Percentiles rank a stretch among this genome's conserved stretches.
Conservation (phyloP, 1,284 basidiomycete species). For the Austroboletus novae-zelandiae region DNA sequence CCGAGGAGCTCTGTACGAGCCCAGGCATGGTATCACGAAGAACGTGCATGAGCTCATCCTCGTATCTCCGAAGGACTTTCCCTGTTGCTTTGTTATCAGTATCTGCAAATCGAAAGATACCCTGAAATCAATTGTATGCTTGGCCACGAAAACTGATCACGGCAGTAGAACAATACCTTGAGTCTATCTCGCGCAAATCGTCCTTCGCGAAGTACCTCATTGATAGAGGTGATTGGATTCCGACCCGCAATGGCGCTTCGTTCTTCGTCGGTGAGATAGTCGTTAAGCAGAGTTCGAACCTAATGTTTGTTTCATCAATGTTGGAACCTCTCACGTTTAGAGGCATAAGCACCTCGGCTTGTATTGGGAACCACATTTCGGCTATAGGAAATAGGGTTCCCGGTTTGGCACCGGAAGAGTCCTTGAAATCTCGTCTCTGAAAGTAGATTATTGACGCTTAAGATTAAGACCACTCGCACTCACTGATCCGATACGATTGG, state of each 20-base stretch:
- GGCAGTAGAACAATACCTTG: constrained; percentile 51
- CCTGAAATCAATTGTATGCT: constrained; percentile 40
- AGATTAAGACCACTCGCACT: constrained; percentile 30
- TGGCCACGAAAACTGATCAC: constrained; percentile 1
- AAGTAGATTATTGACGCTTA: constrained; percentile 6
- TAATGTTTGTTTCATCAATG: constrained; percentile 31
- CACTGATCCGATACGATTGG: constrained; percentile 84
- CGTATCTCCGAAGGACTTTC: constrained; percentile 72
- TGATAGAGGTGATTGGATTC: constrained; percentile 90
- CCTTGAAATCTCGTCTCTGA: constrained; percentile 85
- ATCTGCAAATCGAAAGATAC: constrained; percentile 89
- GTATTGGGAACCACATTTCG: constrained; percentile 92
- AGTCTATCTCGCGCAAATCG: constrained; percentile 73
- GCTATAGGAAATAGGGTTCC: constrained; percentile 75
- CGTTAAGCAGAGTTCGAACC: constrained; percentile 84
- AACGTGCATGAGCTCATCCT: constrained; percentile 83
- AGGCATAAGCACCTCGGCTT: constrained; percentile 70
- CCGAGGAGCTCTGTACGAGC: constrained; percentile 71
- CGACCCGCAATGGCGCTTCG: constrained; percentile 73
- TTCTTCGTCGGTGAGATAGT: constrained; percentile 91
- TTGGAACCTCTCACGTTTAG: constrained; percentile 1
- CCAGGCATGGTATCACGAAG: constrained; percentile 93
- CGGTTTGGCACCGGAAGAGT: constrained; percentile 73
- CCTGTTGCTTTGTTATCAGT: constrained; percentile 73
- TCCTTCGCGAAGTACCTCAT: constrained; percentile 89